Base-by-base conservation (phyloP, 352 stramenopile species). In the Phytophthora cajani region DNA sequence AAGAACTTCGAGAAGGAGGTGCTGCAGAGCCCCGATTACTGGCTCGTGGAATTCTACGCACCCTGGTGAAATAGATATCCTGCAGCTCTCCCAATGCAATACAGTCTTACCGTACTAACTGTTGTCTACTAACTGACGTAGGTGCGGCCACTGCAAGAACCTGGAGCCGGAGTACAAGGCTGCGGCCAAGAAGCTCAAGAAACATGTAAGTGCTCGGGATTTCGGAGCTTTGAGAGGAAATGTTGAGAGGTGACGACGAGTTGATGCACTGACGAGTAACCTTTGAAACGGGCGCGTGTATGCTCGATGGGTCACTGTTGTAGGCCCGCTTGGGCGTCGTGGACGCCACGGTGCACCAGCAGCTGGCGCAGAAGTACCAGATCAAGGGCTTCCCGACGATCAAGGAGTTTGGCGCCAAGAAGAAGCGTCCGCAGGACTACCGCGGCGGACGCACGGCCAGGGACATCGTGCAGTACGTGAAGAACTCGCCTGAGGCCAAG, bases 41-140 rank as follows among this genome's bases (percentile, higher is more conserved):
- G 92, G 91, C 75, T 98, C 44, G 93, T 98, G 42, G 91, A 98
- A 71, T 98, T 98, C 75, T 97, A 97, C 67, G 94, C 94, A 17
- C 94, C 92, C 33, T 98, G 92, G 92, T 88, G 47, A 10, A 67
- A 61, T 63, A 23, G 1, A 1, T 23, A 23, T 23, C 21, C 21
- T 23, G 21, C 21, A 23, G 21, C 21, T 23, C 21, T 23, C 21
- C 12, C 33, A 14, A 14, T 40, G 33, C 33, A 40, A 40, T 40
- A 3, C 33, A 40, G 14, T 12, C 9, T 14, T 2, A 42, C 9
- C 4, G 16, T 0, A 9, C 40, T 47, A 16, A 47, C 40, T 47
- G 23, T 33, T 58, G n/a, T 19, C 19, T 62, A 19, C 11, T 46
- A 5, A 42, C 21, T 27, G 11, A 21, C 44, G 2, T 53, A 91